Percentiles rank a stretch among this genome's conserved stretches.
Evolutionary conservation across 1,139 yeast genomes (phyloP).

Genomic region (Geotrichum phurueaensis): DNA sequence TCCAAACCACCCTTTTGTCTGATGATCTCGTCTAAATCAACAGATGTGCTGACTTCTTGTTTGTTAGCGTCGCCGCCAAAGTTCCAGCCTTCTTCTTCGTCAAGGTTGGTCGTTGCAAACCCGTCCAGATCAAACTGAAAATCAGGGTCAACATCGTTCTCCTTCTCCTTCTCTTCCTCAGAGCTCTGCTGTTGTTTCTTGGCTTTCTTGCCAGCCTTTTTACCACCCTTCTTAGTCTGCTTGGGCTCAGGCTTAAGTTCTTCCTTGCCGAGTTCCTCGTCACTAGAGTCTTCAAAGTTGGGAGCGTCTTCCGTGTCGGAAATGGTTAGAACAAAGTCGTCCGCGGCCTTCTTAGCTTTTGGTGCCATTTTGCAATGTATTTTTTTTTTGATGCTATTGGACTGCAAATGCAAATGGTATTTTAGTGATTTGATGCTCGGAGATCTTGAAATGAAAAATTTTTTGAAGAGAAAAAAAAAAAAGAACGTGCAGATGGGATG

Average conservation of each 20-base stretch:
- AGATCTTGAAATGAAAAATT: background rate
- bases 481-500: background rate
- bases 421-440: background rate
- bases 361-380: background rate
- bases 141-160: slow-evolving; percentile 51
- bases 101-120: slow-evolving; percentile 38
- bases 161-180: slow-evolving; percentile 34
- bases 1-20: slow-evolving; percentile 49
- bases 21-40: slow-evolving; percentile 81
- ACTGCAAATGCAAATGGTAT: background rate
- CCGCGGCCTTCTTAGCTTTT: slow-evolving; percentile 9
- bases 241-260: slow-evolving; percentile 26
- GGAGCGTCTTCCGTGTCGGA: slow-evolving; percentile 46
- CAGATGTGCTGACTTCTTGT: slow-evolving; percentile 42
- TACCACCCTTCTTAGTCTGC: slow-evolving; percentile 30
- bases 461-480: background rate
- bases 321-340: slow-evolving; percentile 64
- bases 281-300: slow-evolving; percentile 46
- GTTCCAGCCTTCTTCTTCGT: slow-evolving; percentile 72
- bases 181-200: slow-evolving; percentile 21
- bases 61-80: slow-evolving; percentile 44
- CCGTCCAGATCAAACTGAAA: slow-evolving; percentile 70
- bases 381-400: background rate
- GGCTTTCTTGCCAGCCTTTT: slow-evolving; percentile 27
- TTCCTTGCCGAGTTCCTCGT: slow-evolving; percentile 26